Base-by-base conservation (phyloP, 306 rosid genomes). In the Quercus agrifolia region DNA sequence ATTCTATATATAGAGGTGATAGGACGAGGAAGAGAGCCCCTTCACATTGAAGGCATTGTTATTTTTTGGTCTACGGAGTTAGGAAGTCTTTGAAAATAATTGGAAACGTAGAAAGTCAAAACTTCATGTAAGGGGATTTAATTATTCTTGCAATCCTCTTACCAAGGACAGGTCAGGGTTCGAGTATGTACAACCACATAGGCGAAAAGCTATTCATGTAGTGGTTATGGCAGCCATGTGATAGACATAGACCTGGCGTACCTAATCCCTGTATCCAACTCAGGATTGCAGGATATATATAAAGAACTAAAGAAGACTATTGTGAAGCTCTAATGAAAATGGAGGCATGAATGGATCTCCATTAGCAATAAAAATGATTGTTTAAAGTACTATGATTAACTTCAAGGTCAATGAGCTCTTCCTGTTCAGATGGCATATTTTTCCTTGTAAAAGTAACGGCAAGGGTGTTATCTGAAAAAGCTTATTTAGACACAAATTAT, bases 231-330 rank as follows among this genome's bases (percentile, higher is more conserved):
- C 71, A 41, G 57, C 58, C 78, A 69, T 58, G 78, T 73, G 74
- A 57, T 61, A 74, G 70, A 56, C 19, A 41, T 23, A 58, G 71
- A 71, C 70, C 41, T 67, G 75, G 57, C 76, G 74, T 80, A 81
- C 83, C 88, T 84, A 84, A 84, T 77, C 80, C 84, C 41, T 20
- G 62, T 19, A 75, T 75, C 56, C 77, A 80, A 67, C 62, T 31
- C 86, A 72, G 55, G 33, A 78, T 56, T 76, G 74, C 83, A 75
- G 30, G 76, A 67, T 4, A 61, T 25, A 25, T 23, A 61, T 23
- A 61, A 23, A 10, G 10, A 63, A 28, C 25, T 12, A 61, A 11
- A 10, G 10, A 63, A 28, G 41, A 63, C 28, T 5, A 13, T 63
- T 63, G 41, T 27, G 70, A 15, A 28, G 20, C 70, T 15, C 9